phyloP scores from a whole-genome alignment of 495 filamentous ascomycete species.

The Aspergillus ostianus region DNA sequence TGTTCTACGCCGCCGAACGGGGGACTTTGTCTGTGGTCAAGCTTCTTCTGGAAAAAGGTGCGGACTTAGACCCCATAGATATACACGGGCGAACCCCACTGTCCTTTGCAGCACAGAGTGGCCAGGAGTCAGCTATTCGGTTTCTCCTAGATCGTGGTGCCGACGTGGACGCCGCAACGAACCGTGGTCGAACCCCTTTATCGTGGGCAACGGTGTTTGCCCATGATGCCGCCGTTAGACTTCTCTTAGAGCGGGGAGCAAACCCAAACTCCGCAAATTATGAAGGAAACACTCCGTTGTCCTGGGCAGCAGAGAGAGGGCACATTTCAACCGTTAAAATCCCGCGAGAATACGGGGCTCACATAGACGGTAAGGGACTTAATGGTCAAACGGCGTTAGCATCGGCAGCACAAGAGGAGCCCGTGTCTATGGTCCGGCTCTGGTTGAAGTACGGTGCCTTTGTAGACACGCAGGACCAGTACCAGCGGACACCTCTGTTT shows the following conservation, averaged over 20 bases:
- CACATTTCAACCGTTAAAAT: neutral
- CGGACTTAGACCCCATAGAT: neutral
- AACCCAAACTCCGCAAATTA: neutral
- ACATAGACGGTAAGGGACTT: neutral
- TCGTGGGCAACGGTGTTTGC: neutral
- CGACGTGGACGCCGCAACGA: neutral
- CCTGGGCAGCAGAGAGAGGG: neutral
- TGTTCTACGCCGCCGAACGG: neutral
- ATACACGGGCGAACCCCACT: neutral
- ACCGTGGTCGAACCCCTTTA: neutral
- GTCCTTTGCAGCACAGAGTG: neutral
- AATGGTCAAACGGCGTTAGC: neutral
- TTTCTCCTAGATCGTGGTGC: neutral
- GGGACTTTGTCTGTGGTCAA: neutral
- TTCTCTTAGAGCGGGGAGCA: neutral
- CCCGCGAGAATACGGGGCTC: neutral
- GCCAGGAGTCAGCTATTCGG: neutral
- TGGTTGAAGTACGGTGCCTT: neutral
- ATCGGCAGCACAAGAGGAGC: neutral
- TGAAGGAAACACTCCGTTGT: neutral
- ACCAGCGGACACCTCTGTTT: constrained; percentile 1
- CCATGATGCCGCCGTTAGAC: neutral
- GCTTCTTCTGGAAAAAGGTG: neutral
- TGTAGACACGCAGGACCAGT: constrained; percentile 1
- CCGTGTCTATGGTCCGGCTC: neutral